These are phyloP conservation scores for Mallotus repandus DNA, from an alignment of 441 rosid genomes.

Conservation along the genomic window DNA sequence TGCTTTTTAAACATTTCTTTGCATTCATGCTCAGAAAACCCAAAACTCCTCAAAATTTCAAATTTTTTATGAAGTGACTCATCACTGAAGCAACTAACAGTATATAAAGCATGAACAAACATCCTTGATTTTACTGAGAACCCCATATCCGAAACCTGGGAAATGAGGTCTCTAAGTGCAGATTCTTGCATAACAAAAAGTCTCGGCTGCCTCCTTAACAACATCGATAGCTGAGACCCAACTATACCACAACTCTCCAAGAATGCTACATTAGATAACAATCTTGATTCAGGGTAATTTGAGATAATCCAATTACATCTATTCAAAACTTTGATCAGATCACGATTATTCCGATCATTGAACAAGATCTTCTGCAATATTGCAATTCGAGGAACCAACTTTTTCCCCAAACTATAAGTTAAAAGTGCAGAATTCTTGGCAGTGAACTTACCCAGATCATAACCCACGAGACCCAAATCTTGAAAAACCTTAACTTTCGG, in stretches of 20 bases:
- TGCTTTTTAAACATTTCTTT: conserved; percentile 27
- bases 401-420: conserved; percentile 29
- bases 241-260: conserved; percentile 40
- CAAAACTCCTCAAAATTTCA: conserved; percentile 27
- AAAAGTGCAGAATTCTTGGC: conserved; percentile 24
- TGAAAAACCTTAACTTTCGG: conserved; percentile 39
- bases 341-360: conserved; percentile 24
- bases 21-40: conserved; percentile 31
- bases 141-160: conserved; percentile 29
- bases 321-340: conserved; percentile 28
- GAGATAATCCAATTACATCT: conserved; percentile 26
- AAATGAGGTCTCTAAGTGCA: conserved; percentile 23
- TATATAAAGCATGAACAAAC: conserved; percentile 35
- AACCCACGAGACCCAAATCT: conserved; percentile 33
- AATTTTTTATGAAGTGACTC: conserved; percentile 32
- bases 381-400: conserved; percentile 36
- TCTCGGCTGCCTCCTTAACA: conserved; percentile 37
- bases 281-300: conserved; percentile 13
- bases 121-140: conserved; percentile 40
- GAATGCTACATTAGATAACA: conserved; percentile 30
- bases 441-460: conserved; percentile 31
- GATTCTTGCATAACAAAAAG: conserved; percentile 30
- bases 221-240: conserved; percentile 35
- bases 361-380: conserved; percentile 30
- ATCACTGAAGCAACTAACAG: conserved; percentile 30